Evolutionary conservation across 1,284 basidiomycete species (phyloP).

Genomic region (Leccinum variabile): DNA sequence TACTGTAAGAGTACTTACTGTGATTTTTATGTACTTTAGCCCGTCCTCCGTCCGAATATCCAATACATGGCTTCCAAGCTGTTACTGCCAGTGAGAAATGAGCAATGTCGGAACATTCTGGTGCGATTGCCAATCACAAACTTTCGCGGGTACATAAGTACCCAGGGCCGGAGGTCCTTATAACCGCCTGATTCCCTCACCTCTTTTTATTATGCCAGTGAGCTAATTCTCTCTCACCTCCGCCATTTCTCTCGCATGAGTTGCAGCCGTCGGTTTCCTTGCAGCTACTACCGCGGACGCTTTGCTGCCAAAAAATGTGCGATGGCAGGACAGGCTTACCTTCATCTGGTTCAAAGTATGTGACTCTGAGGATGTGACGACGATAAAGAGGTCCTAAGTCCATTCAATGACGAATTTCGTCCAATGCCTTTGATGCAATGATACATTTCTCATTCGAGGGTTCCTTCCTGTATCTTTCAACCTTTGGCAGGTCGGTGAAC

Average conservation of each 20-base stretch:
- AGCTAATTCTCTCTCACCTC: slow-evolving; percentile 61
- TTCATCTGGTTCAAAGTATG: slow-evolving; percentile 70
- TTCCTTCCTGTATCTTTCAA: slow-evolving; percentile 73
- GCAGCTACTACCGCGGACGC: slow-evolving; percentile 52
- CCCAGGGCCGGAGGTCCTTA: too few relatives aligned
- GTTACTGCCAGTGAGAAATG: too few relatives aligned
- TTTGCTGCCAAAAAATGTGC: slow-evolving; percentile 60
- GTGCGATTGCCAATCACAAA: neutral
- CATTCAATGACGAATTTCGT: slow-evolving; percentile 1
- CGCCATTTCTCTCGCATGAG: slow-evolving; percentile 60
- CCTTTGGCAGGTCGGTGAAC: slow-evolving; percentile 71
- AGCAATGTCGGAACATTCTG: too few relatives aligned
- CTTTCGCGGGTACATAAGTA: neutral
- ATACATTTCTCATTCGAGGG: slow-evolving; percentile 81
- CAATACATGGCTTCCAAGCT: neutral
- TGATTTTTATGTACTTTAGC: neutral
- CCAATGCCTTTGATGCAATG: slow-evolving; percentile 71
- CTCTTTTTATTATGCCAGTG: slow-evolving; percentile 11
- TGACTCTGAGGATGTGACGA: neutral
- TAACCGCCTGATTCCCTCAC: neutral
- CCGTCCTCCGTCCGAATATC: neutral
- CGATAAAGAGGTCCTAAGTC: neutral
- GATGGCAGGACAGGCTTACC: slow-evolving; percentile 61
- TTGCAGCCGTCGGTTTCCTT: slow-evolving; percentile 48
- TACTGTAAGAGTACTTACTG: slow-evolving; percentile 1